Base-by-base conservation (phyloP, 257 asterid species). In the Solanum chiquidenum region DNA sequence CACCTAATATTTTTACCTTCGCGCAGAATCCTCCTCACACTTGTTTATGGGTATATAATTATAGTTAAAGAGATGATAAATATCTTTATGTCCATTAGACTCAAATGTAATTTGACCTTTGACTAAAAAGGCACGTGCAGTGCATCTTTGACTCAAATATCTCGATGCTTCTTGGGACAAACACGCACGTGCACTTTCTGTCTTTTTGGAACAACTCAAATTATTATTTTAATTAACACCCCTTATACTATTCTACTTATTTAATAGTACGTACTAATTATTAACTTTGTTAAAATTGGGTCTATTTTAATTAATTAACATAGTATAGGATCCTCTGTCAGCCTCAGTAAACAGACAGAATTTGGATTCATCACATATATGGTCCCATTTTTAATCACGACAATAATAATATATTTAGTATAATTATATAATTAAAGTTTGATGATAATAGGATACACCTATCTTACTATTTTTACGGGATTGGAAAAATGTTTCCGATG, bases 181-280 rank as follows among this genome's bases (percentile, higher is more conserved):
- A 82, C 89, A 75, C 40, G 86, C 89, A 87, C 89, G 89, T 87
- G 89, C 89, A 82, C 83, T 66, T 82, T 55, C 40, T 31, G 84
- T 31, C 68, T 68, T 71, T 49, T 27, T 27, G 14, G 85, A 80
- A 29, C 35, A 27, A 46, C 29, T 80, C 12, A 16, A 29, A 46
- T 46, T 46, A 10, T 69, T 85, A 12, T 44, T 42, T 44, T 44
- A 80, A 46, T 23, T 35, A 62, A 62, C 27, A n/a, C n/a, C 68
- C 38, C 21, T 46, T 80, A 27, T 46, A 46, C 5, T 80, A 46
- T 5, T 66, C 25, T 2, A 79, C 40, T 44, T 44, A 40, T 77
- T 40, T 3, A 76, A n/a, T 46, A 29, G 29, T 29, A 79, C 23
- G 44, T n/a, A 40, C 66, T 27, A 80, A 80, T 80, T 80, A 80